Percentiles rank a stretch among this genome's conserved stretches.
Conservation (phyloP, 805 yeast species). For the Nakazawaea ernobii region DNA sequence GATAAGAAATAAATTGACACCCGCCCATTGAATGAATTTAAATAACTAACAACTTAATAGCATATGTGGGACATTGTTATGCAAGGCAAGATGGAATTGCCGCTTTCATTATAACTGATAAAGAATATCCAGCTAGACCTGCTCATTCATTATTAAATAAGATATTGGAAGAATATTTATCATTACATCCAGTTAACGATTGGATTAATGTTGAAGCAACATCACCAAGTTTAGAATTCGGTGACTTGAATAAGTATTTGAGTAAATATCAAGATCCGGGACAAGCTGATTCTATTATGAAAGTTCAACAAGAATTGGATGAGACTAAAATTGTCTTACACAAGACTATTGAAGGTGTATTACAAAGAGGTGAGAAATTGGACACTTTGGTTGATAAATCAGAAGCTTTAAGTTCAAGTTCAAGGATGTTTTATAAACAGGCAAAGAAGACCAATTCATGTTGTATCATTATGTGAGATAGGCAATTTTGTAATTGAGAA, state of each 20-base stretch:
- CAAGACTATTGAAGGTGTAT: conserved; percentile 88
- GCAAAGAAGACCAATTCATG: conserved; percentile 94
- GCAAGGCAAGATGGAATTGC: conserved; percentile 86
- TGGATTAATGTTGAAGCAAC: conserved; percentile 53
- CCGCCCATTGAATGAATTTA: not conserved
- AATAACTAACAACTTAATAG: conserved; percentile 10
- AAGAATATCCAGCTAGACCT: conserved; percentile 94
- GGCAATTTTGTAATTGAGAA: conserved; percentile 10
- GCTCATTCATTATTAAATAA: conserved; percentile 91
- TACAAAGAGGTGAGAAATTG: conserved; percentile 94
- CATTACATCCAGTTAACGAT: conserved; percentile 69
- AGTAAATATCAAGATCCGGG: conserved; percentile 91
- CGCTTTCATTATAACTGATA: conserved; percentile 88
- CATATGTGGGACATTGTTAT: conserved; percentile 88
- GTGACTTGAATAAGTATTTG: conserved; percentile 63
- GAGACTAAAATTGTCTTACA: conserved; percentile 96
- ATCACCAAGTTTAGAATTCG: conserved; percentile 41
- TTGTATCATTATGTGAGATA: conserved; percentile 72
- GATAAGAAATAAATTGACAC: too few relatives aligned
- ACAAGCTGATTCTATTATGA: conserved; percentile 95
- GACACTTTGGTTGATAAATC: conserved; percentile 93
- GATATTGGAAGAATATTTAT: conserved; percentile 81
- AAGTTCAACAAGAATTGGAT: conserved; percentile 95
- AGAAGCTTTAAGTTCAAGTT: conserved; percentile 81
- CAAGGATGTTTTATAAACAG: conserved; percentile 93